phyloP scores from a whole-genome alignment of 2,329 filamentous ascomycete species.

The Elsinoe ampelina region DNA sequence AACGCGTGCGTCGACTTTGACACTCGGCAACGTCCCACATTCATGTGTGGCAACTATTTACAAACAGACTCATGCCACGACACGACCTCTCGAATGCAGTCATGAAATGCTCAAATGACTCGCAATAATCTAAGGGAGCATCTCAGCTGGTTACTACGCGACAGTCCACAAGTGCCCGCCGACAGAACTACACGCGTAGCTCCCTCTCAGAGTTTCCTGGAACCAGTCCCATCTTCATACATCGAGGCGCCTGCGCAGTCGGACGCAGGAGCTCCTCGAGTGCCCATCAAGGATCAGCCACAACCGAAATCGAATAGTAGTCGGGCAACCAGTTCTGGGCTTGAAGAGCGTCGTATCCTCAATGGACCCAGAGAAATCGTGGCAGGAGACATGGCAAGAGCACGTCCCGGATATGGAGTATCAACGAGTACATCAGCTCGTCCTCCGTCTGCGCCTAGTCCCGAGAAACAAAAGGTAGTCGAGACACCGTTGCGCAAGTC shows the following conservation, averaged over 20 bases:
- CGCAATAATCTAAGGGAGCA: constrained; percentile 40
- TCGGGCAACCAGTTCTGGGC: background rate
- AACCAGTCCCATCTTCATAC: background rate
- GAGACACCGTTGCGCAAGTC: background rate
- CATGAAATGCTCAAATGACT: constrained; percentile 34
- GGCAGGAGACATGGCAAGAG: constrained; percentile 33
- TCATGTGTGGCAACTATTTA: background rate
- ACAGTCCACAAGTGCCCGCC: constrained; percentile 37
- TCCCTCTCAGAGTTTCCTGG: background rate
- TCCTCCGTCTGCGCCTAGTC: background rate
- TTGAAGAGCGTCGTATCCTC: background rate
- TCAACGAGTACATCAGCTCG: background rate
- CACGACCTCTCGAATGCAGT: background rate
- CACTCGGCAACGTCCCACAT: background rate
- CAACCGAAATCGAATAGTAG: background rate
- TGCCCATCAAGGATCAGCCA: background rate
- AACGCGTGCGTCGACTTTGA: background rate
- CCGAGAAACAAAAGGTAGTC: background rate
- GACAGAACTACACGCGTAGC: constrained; percentile 15
- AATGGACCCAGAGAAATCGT: background rate
- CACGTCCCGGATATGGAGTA: background rate
- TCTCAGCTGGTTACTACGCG: constrained; percentile 39
- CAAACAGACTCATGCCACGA: background rate
- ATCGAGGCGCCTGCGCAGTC: background rate
- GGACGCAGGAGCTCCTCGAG: background rate